Base-by-base conservation (phyloP, 176 grass and related monocot genomes). In the Hsuehochloa calcarea region DNA sequence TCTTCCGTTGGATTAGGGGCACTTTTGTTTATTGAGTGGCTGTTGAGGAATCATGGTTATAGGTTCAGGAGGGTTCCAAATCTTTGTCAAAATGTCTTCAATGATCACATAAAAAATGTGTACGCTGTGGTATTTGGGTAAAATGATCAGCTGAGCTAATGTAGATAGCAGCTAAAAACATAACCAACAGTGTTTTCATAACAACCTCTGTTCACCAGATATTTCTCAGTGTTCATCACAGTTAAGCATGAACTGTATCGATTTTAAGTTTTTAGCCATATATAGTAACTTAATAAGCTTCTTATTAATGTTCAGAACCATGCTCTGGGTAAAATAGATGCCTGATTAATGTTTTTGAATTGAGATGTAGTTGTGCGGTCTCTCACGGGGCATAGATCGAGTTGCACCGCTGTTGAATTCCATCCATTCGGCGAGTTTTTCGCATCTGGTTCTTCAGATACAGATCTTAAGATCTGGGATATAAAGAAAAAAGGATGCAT, bases 401-500 rank as follows among this genome's bases (percentile, higher is more conserved):
- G 85, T 88, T 99, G 96, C 74, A 92, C 86, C 54, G 80, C 84
- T 80, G 88, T 99, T 61, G 93, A 96, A 80, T 99, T 99, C 86
- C 96, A 99, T 87, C 96, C 96, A 63, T 99, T 99, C 26, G 96
- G 96, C 5, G 96, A 99, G 72, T 99, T 99, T 76, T 99, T 99
- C 79, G 93, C 96, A 64, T 99, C 96, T 47, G 93, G 96, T 84
- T 99, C 96, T 37, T 91, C 74, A 70, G 96, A 98, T 89, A 94
- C 91, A 40, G 91, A 99, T 88, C 96, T 99, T 56, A 96, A 96
- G 86, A 94, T 99, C 78, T 99, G 93, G 96, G 93, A 99, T 81
- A 99, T 99, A 84, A 99, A 89, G 88, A 99, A 99, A 84, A 99
- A 99, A 80, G 96, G 93, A 72, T 99, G 90, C 88, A 92, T 99